Evolutionary conservation across 2,329 filamentous ascomycete genomes (phyloP).

Genomic region (Cladosporium sp.): DNA sequence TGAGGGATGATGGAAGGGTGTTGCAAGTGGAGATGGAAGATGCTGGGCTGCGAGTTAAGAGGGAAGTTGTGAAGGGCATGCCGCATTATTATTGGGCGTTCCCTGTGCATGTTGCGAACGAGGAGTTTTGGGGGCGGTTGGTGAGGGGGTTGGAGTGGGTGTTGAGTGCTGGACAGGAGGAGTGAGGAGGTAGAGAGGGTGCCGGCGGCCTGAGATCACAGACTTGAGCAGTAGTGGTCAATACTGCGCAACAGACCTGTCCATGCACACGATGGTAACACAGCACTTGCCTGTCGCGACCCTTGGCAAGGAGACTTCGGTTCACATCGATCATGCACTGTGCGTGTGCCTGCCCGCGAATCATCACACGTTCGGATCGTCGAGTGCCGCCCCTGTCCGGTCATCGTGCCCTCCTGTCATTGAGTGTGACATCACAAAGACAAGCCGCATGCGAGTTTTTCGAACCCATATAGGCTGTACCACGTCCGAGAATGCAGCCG

Average conservation of each 20-base stretch:
- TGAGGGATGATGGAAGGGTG: slow-evolving; percentile 30
- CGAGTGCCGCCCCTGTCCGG: too few species aligned
- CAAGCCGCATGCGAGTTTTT: not conserved
- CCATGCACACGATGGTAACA: too few species aligned
- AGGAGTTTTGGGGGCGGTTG: not conserved
- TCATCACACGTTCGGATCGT: too few species aligned
- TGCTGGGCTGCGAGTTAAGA: slow-evolving; percentile 23
- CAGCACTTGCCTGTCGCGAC: too few species aligned
- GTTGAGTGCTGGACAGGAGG: not conserved
- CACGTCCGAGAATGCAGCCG: not conserved
- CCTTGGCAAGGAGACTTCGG: too few species aligned
- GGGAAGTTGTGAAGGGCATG: slow-evolving; percentile 27
- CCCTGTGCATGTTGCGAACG: not conserved
- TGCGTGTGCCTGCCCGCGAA: too few species aligned
- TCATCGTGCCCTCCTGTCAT: too few species aligned
- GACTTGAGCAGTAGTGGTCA: too few species aligned
- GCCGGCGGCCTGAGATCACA: too few species aligned
- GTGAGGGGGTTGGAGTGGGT: not conserved
- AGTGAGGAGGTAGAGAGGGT: not conserved
- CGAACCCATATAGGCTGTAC: not conserved
- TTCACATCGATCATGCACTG: too few species aligned
- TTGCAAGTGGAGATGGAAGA: slow-evolving; percentile 27
- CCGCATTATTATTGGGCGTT: slow-evolving; percentile 32
- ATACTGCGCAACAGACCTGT: too few species aligned
- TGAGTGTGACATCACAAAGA: too few species aligned